These are phyloP conservation scores for Scopulariopsis brevicaulis DNA, from an alignment of 2,329 filamentous ascomycete species.

Conservation along the genomic window DNA sequence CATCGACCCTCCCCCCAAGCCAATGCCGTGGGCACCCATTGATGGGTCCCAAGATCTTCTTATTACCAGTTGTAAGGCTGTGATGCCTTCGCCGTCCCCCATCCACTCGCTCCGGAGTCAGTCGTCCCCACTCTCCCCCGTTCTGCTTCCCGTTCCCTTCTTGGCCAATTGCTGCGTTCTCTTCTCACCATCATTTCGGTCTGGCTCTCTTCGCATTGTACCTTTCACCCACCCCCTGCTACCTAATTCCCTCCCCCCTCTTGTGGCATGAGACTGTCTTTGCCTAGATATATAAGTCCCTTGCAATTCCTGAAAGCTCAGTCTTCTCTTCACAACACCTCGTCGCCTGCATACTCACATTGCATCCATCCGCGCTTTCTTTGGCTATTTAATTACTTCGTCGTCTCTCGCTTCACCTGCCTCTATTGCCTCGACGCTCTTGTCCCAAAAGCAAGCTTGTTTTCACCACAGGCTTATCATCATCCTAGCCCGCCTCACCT, in stretches of 20 bases:
- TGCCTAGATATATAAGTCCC: not conserved
- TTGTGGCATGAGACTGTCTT: not conserved
- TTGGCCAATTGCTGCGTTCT: conserved; percentile 9
- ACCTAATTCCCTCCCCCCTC: not conserved
- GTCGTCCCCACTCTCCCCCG: conserved; percentile 6
- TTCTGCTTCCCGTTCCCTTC: not conserved
- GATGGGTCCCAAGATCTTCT: not conserved
- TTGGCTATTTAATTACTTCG: not conserved
- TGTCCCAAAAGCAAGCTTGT: not conserved
- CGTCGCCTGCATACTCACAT: not conserved
- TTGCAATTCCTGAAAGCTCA: conserved; percentile 7
- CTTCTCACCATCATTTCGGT: conserved; percentile 11
- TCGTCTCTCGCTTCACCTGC: not conserved
- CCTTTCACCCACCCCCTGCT: not conserved
- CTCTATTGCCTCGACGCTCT: not conserved
- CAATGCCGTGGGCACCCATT: not conserved
- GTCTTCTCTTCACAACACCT: conserved; percentile 4
- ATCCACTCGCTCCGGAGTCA: conserved; percentile 13
- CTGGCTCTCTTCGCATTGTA: conserved; percentile 6
- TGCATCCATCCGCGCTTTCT: not conserved
- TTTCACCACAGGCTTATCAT: not conserved
- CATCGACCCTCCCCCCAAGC: not conserved
- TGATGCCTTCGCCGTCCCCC: conserved; percentile 29
- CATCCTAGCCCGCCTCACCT: not conserved
- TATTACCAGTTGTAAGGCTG: conserved; percentile 35